These are phyloP conservation scores for Chlorociboria aeruginascens DNA, from an alignment of 495 filamentous ascomycete genomes.

Conservation along the genomic window DNA sequence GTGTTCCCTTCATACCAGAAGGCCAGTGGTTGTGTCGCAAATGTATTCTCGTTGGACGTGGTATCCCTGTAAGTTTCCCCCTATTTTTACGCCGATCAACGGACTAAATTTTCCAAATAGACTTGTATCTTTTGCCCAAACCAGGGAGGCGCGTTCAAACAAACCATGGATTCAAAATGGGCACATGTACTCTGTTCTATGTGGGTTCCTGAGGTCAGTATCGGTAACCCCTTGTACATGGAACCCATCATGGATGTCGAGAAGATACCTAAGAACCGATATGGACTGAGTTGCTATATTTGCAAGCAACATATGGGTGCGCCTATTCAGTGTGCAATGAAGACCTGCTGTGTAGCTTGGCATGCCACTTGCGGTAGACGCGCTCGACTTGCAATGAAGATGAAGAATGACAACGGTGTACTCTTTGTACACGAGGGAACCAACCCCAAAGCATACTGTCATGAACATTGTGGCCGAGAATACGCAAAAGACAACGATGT, in stretches of 20 bases:
- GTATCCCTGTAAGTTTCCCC: conserved; percentile 54
- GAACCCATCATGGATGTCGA: conserved; percentile 97
- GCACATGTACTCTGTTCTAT: conserved; percentile 92
- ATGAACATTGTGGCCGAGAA: conserved; percentile 86
- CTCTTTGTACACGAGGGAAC: conserved; percentile 77
- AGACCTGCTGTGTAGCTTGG: conserved; percentile 94
- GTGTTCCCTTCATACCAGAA: conserved; percentile 96
- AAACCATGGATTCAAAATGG: conserved; percentile 91
- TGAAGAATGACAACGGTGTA: conserved; percentile 80
- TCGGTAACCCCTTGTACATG: conserved; percentile 96
- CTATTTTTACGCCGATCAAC: conserved; percentile 6
- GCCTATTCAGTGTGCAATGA: conserved; percentile 97
- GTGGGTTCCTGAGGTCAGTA: conserved; percentile 94
- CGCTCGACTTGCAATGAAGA: conserved; percentile 82
- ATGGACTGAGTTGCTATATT: conserved; percentile 93
- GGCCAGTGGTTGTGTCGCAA: conserved; percentile 98
- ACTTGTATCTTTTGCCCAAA: conserved; percentile 99
- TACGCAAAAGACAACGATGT: conserved; percentile 81
- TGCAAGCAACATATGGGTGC: conserved; percentile 96
- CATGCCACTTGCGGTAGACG: conserved; percentile 92
- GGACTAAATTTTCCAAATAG: conserved; percentile 20
- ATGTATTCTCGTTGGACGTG: conserved; percentile 88
- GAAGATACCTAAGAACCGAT: conserved; percentile 85
- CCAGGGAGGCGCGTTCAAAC: conserved; percentile 95
- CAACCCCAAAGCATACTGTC: conserved; percentile 81